Evolutionary conservation across 495 filamentous ascomycete species (phyloP), one percentile per base, ranked within the genome.

Genomic region (Xylaria nigripes): DNA sequence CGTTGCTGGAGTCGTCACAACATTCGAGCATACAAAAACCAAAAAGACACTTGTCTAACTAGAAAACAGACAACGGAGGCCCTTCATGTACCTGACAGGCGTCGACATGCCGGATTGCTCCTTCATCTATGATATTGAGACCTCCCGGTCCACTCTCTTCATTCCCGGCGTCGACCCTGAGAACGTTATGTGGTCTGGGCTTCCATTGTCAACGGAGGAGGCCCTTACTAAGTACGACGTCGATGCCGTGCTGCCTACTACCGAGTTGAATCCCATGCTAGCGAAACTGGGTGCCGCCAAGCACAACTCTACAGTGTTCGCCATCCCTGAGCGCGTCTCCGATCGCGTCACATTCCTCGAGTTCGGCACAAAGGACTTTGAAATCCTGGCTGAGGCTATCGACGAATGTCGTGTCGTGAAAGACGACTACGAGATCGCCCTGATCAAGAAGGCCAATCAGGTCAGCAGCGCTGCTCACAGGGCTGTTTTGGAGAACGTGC

Each of bases 51-150:
- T 1, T n/a, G 9, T 36, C 38, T 43, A 19, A 55, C 16, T 22
- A 8, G 19, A n/a, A 48, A 16, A 55, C 15, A 86, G 87, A 58
- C 94, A 99, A 71, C 86, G 91, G 61, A 86, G 94, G 48, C 84
- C 81, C 61, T 97, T 99, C 76, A 96, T 86, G 81, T 97, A 99
- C 71, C 76, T 99, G 23, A 89, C 89, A 15, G 94, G 94, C 60
- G 95, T 89, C 67, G 72, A 81, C 25, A 75, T 91, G 21, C 82
- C 89, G 46, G 91, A 97, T 70, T 86, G 84, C 61, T 86, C 82
- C 67, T 76, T 91, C 48, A 80, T 86, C 50, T 95, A 97, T 76
- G 82, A 93, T 59, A 81, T 95, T 45, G 71, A 76, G 43, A 76
- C 76, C 19, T 75, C 79, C 57, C 80, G 83, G 60, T 79, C 90